Evolutionary conservation across 306 rosid genomes (phyloP), one percentile per base, ranked within the genome.

Genomic region (Glycyrrhiza uralensis): DNA sequence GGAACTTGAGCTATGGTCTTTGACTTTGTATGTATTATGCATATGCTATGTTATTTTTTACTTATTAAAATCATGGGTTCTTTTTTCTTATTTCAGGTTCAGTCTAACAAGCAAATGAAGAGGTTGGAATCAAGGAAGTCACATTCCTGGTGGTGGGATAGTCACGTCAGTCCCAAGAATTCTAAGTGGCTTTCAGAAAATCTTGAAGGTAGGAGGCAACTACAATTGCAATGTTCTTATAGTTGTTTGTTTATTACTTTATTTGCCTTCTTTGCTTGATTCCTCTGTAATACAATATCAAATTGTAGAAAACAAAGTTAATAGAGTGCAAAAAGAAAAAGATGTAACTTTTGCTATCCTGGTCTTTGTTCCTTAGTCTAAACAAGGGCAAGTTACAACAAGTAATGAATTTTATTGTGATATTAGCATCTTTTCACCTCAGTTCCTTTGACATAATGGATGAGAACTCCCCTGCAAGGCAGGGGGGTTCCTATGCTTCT

Each of bases 111-210:
- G 82, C 82, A 42, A 7, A 79, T 88, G 79, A 88, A 51, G 83
- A 88, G 97, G 76, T 33, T 76, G 41, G 96, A 88, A 50, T 81
- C 93, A 58, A 87, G 76, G 39, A 91, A 87, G 75, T 84, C 96
- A 26, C 96, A 88, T 81, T 88, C 96, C 5, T 85, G 96, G 93
- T 88, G 99, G 99, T 95, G 99, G 99, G 99, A 95, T 65, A 88
- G 96, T 81, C 92, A 88, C 71, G 32, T 91, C 65, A 81, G 80
- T 82, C 87, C 87, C 62, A 95, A 84, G 78, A 95, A 85, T 83
- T 89, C 96, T 19, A 94, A 69, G 73, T 94, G 96, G 99, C 97
- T 88, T 38, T 71, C 73, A n/a, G 97, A 89, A 47, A 95, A 88
- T 85, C 90, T 85, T 35, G 99, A 86, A 59, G 97, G 99, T 95